Percentiles rank a stretch among this genome's conserved stretches.
These are phyloP conservation scores for Brassica carinata DNA, from an alignment of 345 rosid species.

Conservation along the genomic window DNA sequence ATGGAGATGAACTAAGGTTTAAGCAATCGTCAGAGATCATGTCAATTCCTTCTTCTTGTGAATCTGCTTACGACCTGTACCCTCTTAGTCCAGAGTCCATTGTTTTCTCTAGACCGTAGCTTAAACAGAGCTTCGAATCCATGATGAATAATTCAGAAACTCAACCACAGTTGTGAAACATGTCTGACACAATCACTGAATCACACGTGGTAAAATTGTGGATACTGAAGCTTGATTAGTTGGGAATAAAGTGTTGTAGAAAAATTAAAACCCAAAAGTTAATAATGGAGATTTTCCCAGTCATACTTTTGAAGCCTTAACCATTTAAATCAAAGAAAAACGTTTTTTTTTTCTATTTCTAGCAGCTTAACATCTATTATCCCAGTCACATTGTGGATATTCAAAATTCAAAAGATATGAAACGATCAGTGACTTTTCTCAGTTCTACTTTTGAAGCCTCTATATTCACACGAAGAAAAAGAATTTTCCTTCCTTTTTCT, in stretches of 20 bases:
- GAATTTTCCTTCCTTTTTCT: background rate
- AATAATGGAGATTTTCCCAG: background rate
- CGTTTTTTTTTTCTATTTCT: too few relatives aligned
- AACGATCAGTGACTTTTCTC: background rate
- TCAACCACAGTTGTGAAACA: background rate
- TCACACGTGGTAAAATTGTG: background rate
- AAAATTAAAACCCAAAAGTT: background rate
- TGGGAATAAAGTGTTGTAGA: background rate
- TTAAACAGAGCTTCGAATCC: background rate
- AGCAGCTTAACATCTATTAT: too few relatives aligned
- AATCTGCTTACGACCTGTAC: conserved; percentile 34
- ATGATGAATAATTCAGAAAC: background rate
- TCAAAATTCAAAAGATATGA: background rate
- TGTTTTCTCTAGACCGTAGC: conserved; percentile 20
- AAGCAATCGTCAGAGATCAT: conserved; percentile 7
- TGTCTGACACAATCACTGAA: background rate
- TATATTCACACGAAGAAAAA: background rate
- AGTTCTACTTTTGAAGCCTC: background rate
- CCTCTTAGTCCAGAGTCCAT: conserved; percentile 34
- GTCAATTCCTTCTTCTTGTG: conserved; percentile 10
- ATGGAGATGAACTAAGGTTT: conserved; percentile 17
- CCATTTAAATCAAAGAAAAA: too few relatives aligned
- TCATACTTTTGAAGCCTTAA: background rate
- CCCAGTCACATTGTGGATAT: too few relatives aligned
- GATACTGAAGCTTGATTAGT: background rate